Conservation (phyloP, 345 rosid species). For the Aquilaria malaccensis region DNA sequence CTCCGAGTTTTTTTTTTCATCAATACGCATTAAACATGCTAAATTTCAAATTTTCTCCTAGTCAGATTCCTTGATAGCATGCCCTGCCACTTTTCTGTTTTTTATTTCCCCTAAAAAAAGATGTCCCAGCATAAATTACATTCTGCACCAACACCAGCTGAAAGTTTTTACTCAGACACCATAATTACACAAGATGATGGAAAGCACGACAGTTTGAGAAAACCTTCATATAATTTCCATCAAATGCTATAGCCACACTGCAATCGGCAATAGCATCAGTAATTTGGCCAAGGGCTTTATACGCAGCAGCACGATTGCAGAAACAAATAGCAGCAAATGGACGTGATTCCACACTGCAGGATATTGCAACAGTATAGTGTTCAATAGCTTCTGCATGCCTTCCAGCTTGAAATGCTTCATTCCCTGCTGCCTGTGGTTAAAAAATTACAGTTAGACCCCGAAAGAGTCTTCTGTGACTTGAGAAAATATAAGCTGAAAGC, state of each 20-base stretch:
- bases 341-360: slow-evolving; percentile 72
- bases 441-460: slow-evolving; percentile 1
- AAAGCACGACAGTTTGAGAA: slow-evolving; percentile 10
- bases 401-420: slow-evolving; percentile 91
- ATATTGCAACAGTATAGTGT: slow-evolving; percentile 77
- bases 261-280: slow-evolving; percentile 95
- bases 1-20: too few species aligned
- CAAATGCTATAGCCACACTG: slow-evolving; percentile 93
- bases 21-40: too few species aligned
- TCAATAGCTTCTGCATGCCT: slow-evolving; percentile 85
- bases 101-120: background rate
- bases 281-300: slow-evolving; percentile 70
- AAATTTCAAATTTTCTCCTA: too few species aligned
- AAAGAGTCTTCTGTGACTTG: background rate
- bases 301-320: slow-evolving; percentile 97
- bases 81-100: too few species aligned
- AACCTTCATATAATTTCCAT: slow-evolving; percentile 84
- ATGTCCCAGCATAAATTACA: background rate
- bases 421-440: slow-evolving; percentile 66
- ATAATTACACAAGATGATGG: background rate
- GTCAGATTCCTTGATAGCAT: too few species aligned
- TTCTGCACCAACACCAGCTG: background rate
- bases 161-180: background rate
- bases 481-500: background rate
- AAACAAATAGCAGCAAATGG: slow-evolving; percentile 92